Evolutionary conservation across 345 rosid genomes (phyloP).

Genomic region (Rubroshorea leprosula): DNA sequence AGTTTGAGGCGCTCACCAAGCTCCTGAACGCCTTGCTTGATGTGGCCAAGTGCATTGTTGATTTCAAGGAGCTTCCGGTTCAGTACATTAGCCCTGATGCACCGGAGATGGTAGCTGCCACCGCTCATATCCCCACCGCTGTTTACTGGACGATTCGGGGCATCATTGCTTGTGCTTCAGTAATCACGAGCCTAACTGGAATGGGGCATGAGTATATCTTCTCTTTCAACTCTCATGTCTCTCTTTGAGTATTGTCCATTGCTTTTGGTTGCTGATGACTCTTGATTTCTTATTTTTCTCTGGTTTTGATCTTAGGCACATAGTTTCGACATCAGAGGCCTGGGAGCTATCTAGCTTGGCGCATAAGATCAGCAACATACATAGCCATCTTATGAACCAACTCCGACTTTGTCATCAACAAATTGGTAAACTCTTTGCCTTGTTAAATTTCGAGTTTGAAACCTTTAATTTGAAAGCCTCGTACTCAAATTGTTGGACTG

Average conservation of each 20-base stretch:
- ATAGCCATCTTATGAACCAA: constrained; percentile 31
- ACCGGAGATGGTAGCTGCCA: constrained; percentile 25
- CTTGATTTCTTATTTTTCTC: no score
- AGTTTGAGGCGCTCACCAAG: constrained; percentile 32
- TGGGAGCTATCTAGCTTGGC: constrained; percentile 69
- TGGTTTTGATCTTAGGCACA: constrained; percentile 22
- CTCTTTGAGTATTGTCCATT: background rate
- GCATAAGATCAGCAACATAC: constrained; percentile 46
- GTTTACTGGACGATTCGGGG: constrained; percentile 54
- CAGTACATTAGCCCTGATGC: constrained; percentile 32
- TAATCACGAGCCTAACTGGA: constrained; percentile 41
- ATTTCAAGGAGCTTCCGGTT: constrained; percentile 42
- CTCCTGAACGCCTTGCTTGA: constrained; percentile 37
- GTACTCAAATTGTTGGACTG: no score
- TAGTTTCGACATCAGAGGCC: constrained; percentile 41
- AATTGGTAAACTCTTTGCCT: constrained; percentile 29
- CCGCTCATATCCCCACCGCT: constrained; percentile 45
- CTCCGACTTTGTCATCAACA: constrained; percentile 33
- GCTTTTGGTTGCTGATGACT: no score
- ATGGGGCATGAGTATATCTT: constrained; percentile 46
- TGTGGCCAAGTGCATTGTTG: constrained; percentile 45
- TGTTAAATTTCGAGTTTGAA: background rate
- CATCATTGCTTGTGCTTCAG: constrained; percentile 38
- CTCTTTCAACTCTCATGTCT: background rate
- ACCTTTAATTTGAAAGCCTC: background rate